Evolutionary conservation across 164 flowering plant genomes (phyloP).

Genomic region (Liquidambar formosana): DNA sequence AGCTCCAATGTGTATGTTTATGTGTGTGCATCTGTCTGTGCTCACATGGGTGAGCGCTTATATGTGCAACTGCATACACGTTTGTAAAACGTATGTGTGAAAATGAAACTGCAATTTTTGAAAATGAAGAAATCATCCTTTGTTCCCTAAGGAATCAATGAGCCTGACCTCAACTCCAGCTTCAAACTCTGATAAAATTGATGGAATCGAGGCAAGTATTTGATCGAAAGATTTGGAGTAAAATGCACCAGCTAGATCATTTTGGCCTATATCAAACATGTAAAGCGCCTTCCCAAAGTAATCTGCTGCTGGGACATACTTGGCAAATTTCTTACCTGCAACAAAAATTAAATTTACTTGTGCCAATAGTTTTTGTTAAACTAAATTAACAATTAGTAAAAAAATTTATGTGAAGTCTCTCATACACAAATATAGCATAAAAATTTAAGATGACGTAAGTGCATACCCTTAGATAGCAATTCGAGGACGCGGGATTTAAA

Average conservation of each 20-base stretch:
- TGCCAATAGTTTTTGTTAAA: not conserved
- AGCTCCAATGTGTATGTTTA: no score
- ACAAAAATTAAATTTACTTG: not conserved
- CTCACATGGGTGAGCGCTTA: no score
- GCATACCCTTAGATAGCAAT: conserved; percentile 58
- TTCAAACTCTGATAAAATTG: conserved; percentile 68
- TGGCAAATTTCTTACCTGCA: conserved; percentile 57
- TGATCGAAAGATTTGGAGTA: conserved; percentile 84
- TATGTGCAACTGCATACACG: no score
- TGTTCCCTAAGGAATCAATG: not conserved
- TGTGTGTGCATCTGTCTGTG: no score
- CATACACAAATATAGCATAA: not conserved
- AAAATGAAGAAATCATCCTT: no score
- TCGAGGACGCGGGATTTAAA: conserved; percentile 75
- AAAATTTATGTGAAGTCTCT: no score
- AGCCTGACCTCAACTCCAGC: conserved; percentile 63
- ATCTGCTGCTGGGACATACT: conserved; percentile 62
- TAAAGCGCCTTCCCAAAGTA: conserved; percentile 69
- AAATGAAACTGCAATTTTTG: no score
- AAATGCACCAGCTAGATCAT: conserved; percentile 92
- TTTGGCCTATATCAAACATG: conserved; percentile 96
- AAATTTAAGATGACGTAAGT: not conserved
- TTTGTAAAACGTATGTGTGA: no score
- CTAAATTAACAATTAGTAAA: not conserved
- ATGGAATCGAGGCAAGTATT: conserved; percentile 78